Percentiles rank a stretch among this genome's conserved stretches.
Conservation (phyloP, 1,284 basidiomycete genomes). For the Apiotrichum porosum region DNA sequence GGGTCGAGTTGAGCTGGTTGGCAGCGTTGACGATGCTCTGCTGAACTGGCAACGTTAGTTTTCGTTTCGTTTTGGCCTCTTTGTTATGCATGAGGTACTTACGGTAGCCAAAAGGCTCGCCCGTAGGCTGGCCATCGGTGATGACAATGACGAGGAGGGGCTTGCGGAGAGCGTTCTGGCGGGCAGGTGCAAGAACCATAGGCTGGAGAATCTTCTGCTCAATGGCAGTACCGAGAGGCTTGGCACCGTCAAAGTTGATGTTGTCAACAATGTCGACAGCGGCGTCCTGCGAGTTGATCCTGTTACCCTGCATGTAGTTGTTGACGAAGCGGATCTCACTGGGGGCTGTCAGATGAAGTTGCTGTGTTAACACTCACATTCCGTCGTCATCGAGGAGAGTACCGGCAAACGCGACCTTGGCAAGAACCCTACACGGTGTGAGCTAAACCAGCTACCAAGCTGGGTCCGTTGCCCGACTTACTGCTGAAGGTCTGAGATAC, state of each 20-base stretch:
- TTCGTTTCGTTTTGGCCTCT: too few relatives aligned
- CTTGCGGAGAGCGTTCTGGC: slow-evolving; percentile 43
- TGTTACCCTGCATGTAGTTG: slow-evolving; percentile 48
- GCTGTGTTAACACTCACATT: slow-evolving; percentile 15
- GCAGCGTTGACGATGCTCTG: slow-evolving; percentile 7
- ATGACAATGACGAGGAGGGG: slow-evolving; percentile 49
- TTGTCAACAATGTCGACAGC: slow-evolving; percentile 34
- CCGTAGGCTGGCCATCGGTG: slow-evolving; percentile 30
- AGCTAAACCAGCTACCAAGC: not conserved
- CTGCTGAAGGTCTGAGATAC: slow-evolving; percentile 45
- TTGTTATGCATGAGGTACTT: too few relatives aligned
- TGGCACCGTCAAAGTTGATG: slow-evolving; percentile 34
- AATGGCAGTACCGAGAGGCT: slow-evolving; percentile 43
- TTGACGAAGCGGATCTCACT: slow-evolving; percentile 50
- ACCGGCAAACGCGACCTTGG: slow-evolving; percentile 47
- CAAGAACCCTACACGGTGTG: slow-evolving; percentile 32
- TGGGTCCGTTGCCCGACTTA: slow-evolving; percentile 10
- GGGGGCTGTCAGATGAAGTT: slow-evolving; percentile 22
- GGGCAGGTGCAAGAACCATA: slow-evolving; percentile 49
- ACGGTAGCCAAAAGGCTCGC: slow-evolving; percentile 1
- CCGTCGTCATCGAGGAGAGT: slow-evolving; percentile 51
- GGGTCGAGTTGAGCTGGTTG: slow-evolving; percentile 6
- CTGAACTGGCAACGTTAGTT: slow-evolving; percentile 3
- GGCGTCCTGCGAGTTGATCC: slow-evolving; percentile 44
- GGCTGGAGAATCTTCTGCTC: slow-evolving; percentile 51